phyloP scores from a whole-genome alignment of 306 rosid species.

The Vicia sativa region DNA sequence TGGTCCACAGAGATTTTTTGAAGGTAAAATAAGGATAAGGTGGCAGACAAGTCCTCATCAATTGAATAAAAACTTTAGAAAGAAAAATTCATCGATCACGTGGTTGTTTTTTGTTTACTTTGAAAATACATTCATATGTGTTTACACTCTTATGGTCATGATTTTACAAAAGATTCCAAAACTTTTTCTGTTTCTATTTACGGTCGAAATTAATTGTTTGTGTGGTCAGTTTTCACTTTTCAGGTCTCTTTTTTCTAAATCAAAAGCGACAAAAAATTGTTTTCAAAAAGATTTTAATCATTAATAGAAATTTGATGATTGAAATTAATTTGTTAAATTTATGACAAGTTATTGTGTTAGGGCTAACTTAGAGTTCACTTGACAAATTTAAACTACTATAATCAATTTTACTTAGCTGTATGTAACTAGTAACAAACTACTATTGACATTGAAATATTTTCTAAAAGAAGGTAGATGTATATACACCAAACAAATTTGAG shows the following conservation, averaged over 20 bases:
- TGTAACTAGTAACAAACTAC: neutral
- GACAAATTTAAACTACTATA: neutral
- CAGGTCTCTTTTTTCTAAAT: neutral
- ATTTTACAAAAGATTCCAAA: neutral
- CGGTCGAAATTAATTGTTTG: neutral
- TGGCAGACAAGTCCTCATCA: slow-evolving; percentile 40
- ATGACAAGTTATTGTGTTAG: neutral
- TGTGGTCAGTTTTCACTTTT: neutral
- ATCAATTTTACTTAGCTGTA: neutral
- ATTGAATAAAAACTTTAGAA: neutral
- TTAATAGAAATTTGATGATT: neutral
- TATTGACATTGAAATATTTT: neutral
- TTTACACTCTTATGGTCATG: neutral
- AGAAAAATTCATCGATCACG: slow-evolving; percentile 26
- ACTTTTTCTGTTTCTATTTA: neutral
- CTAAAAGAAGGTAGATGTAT: neutral
- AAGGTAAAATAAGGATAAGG: slow-evolving; percentile 8
- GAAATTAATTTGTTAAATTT: neutral
- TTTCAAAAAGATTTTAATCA: neutral
- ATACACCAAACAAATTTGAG: neutral
- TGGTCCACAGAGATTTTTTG: slow-evolving; percentile 36
- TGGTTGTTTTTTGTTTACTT: slow-evolving; percentile 9
- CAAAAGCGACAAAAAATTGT: neutral
- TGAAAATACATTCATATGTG: neutral
- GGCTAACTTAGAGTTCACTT: neutral